Base-by-base conservation (phyloP, 176 grass and related monocot genomes). In the Poa pratensis region DNA sequence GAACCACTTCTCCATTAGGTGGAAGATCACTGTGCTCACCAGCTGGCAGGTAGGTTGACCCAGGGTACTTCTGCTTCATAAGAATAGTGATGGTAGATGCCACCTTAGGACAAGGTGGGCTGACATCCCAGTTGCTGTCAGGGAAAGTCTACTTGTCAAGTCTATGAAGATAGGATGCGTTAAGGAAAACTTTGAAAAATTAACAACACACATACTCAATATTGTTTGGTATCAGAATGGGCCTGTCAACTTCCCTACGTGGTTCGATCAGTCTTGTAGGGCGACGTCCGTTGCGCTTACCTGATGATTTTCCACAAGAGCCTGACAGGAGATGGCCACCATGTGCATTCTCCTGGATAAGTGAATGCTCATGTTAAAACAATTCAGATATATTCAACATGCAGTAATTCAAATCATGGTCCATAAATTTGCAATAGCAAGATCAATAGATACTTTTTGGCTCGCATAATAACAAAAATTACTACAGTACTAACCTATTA, bases 21-120 rank as follows among this genome's bases (percentile, higher is more conserved):
- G 58, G 69, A 80, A 53, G 57, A 45, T 87, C 78, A 53, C 58
- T 73, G 6, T 28, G 78, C 69, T 87, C 58, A 87, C 32, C 7
- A 67, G 34, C 32, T 19, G 69, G 58, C 34, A 76, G 22, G 80
- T 81, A 87, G 69, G 85, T 87, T 53, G 85, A 87, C 34, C 85
- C 85, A 75, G 85, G 85, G 58, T 87, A 75, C 46, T 67, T 81
- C 85, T 87, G 85, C 78, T 81, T 87, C 69, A 87, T 43, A 75
- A 81, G 78, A 81, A 81, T 9, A 14, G 85, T 87, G 69, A 81
- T 55, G 30, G 85, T 81, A 64, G 61, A 64, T 32, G 13, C 26
- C 26, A 64, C 61, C 70, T 87, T 87, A 54, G 85, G 46, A 67
- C 78, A 87, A 82, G 78, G 78, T 45, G 78, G 85, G 60, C 75